Base-by-base conservation (phyloP, 1,284 basidiomycete genomes). In the Rhodotorula sp. region DNA sequence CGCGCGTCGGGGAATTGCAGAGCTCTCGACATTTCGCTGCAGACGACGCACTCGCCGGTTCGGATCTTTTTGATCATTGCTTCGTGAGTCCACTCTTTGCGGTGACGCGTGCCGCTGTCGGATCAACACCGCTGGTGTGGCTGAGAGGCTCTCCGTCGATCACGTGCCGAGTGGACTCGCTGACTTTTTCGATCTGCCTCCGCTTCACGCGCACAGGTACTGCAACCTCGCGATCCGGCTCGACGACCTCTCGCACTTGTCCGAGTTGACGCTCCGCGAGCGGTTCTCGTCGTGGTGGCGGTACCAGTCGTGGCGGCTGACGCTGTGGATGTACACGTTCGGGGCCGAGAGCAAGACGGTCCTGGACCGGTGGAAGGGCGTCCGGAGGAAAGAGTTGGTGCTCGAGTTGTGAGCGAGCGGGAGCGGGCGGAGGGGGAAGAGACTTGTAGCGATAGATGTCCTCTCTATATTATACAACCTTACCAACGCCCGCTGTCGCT, bases 51-150 rank as follows among this genome's bases (percentile, higher is more conserved):
- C 75, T 79, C 74, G 59, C 77, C 72, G 56, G 91, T 86, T 71
- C 90, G 94, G 18, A 88, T 97, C 78, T 99, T 97, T 81, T 81
- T 98, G 54, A 91, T 98, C 71, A 90, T 91, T 10, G 94, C 94
- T 0, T 90, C 92, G 78, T 70, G 43, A 49, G 64, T 60, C 5
- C 26, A 12, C 4, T 12, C 39, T 7, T 7, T 43, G 3, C 61
- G 14, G 46, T 51, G 47, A 26, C 12, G 54, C 54, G 31, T 26
- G 26, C n/a, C 52, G 21, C 34, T 46, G 20, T 21, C 6, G 18
- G 56, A 29, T 20, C 29, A 29, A 29, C 51, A 10, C 12, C 47
- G 39, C n/a, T 12, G 23, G 5, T 48, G 3, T 31, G 47, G 46
- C 29, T 52, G 23, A 3, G 7, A 31, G 5, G 54, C 29, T 31